phyloP scores from a whole-genome alignment of 148 eudicot genomes.

The Chenopodium suecicum region DNA sequence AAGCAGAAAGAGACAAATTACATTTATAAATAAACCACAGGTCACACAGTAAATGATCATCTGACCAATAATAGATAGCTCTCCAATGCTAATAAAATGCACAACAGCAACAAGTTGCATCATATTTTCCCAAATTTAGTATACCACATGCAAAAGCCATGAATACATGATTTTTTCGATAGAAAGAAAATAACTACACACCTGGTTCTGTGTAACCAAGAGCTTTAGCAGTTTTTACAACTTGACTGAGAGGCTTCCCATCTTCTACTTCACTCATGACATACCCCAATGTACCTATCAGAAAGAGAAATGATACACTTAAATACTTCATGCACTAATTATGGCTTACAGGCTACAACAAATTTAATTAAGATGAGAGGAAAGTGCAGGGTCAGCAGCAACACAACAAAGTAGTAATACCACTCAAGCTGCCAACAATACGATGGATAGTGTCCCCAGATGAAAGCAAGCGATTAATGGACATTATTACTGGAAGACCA shows the following conservation, averaged over 20 bases:
- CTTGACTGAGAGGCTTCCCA: conserved; percentile 88
- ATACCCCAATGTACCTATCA: conserved; percentile 85
- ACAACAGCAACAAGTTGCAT: not conserved
- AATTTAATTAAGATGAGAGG: not conserved
- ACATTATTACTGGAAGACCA: conserved; percentile 82
- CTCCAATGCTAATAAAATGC: not conserved
- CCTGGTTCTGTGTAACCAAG: conserved; percentile 99
- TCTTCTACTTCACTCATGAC: conserved; percentile 95
- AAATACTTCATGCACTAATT: not conserved
- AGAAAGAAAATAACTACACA: conserved; percentile 18
- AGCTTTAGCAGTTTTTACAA: conserved; percentile 78
- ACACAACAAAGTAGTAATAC: conserved; percentile 31
- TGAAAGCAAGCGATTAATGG: conserved; percentile 80
- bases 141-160: not conserved
- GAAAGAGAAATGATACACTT: conserved; percentile 3
- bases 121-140: not conserved
- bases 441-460: conserved; percentile 75
- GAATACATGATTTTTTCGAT: not conserved
- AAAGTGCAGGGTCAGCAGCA: conserved; percentile 8
- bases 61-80: not conserved
- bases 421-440: conserved; percentile 90
- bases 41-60: not conserved
- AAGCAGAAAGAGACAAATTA: not conserved
- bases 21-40: too few relatives aligned
- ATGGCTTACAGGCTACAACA: not conserved